Evolutionary conservation across 2,329 filamentous ascomycete genomes (phyloP), one percentile per base, ranked within the genome.

Genomic region (Apiospora hydei): DNA sequence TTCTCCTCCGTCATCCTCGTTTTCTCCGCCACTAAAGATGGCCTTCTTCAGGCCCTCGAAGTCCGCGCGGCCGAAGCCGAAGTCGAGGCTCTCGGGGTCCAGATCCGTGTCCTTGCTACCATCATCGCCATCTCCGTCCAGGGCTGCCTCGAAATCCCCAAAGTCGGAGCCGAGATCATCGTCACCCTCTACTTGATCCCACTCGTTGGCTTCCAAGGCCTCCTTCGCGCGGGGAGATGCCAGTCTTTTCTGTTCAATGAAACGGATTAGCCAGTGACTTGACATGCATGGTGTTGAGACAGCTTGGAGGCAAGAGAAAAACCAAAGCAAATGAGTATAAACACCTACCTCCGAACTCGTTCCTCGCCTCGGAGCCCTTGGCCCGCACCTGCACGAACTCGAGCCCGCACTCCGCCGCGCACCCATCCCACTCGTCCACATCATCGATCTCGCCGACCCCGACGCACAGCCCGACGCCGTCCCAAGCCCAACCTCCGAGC

Each of bases 201-300:
- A 93, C 79, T 92, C 90, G 77, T 92, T 93, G 21, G 90, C 84
- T 77, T 92, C 87, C 18, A 93, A 80, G 0, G 90, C 91, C 77
- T 93, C 90, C 11, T 85, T 83, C 2, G 89, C 84, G 13, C 91
- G 85, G 0, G 0, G 87, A 83, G 49, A 92, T 84, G 21, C 90
- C 90, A 44, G 84, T 86, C 72, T 87, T 88, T 80, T 92, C 90
- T 89, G 72, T 1, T 13, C 5, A 34, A 14, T 18, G 14, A 3
- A 7, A 21, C n/a, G 14, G 24, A 14, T 57, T 26, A 47, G 57
- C 41, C 61, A 57, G 44, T 18, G 67, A n/a, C 34, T 7, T 13
- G 44, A 44, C 18, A 43, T 21, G 10, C 8, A 34, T 4, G 1
- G 11, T 13, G 24, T 3, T 21, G 10, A 41, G 4, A 41, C 16